Conservation (phyloP, 768 basidiomycete species). For the Naganishia randhawae region DNA sequence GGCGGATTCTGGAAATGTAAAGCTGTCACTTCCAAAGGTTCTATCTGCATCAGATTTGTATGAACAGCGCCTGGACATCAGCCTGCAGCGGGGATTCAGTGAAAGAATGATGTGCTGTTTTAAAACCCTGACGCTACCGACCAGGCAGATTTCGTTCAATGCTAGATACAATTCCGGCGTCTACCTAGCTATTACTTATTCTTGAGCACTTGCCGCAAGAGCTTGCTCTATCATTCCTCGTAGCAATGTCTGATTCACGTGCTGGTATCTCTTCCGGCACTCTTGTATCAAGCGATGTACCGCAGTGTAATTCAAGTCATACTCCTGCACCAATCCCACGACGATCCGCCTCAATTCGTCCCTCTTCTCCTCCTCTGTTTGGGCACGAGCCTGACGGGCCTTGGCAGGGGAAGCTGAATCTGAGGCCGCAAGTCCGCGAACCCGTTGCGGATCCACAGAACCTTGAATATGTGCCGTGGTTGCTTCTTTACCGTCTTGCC, state of each 20-base stretch:
- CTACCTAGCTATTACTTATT: no score
- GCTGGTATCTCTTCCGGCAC: conserved; percentile 8
- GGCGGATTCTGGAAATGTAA: background rate
- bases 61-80: background rate
- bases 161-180: background rate
- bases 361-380: conserved; percentile 10
- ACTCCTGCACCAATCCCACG: conserved; percentile 10
- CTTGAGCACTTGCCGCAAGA: background rate
- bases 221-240: conserved; percentile 17
- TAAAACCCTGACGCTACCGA: background rate
- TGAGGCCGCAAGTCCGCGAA: background rate
- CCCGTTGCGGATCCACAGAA: background rate
- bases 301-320: conserved; percentile 11
- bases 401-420: background rate
- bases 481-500: background rate
- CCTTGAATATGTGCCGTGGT: background rate
- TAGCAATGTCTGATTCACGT: conserved; percentile 8
- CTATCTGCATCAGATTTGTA: background rate
- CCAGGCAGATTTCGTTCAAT: background rate
- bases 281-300: conserved; percentile 13
- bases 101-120: background rate
- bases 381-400: background rate
- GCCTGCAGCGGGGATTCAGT: background rate
- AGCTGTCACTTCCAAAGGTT: background rate
- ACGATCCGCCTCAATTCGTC: conserved; percentile 11